Percentiles rank a stretch among this genome's conserved stretches.
phyloP scores from a whole-genome alignment of 495 filamentous ascomycete genomes.

The Podospora australis region DNA sequence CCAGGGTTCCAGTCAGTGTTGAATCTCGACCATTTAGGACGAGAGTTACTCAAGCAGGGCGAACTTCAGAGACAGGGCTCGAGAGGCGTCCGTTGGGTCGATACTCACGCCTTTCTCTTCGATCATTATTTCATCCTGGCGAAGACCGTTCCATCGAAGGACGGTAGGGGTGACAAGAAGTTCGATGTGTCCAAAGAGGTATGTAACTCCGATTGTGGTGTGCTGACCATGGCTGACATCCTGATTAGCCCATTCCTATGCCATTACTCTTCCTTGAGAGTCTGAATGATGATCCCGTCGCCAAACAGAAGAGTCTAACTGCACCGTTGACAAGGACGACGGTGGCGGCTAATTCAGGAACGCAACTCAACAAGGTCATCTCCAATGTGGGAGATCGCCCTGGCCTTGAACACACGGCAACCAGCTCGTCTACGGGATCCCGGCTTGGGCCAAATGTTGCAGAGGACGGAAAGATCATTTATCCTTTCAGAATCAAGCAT shows the following conservation, averaged over 20 bases:
- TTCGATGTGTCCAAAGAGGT: conserved; percentile 93
- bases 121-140: conserved; percentile 95
- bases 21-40: conserved; percentile 84
- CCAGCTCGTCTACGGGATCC: conserved; percentile 41
- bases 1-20: conserved; percentile 86
- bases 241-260: conserved; percentile 81
- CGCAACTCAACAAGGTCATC: conserved; percentile 45
- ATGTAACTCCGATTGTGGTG: conserved; percentile 25
- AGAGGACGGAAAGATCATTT: conserved; percentile 72
- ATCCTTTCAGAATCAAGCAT: conserved; percentile 94
- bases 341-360: conserved; percentile 41
- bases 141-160: conserved; percentile 65
- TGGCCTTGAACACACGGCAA: conserved; percentile 58
- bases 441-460: conserved; percentile 40
- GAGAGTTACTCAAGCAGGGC: conserved; percentile 81
- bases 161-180: conserved; percentile 68
- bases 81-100: conserved; percentile 82
- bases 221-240: conserved; percentile 9
- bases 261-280: conserved; percentile 88
- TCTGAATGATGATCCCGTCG: conserved; percentile 81
- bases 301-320: conserved; percentile 80
- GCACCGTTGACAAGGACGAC: conserved; percentile 50
- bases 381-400: conserved; percentile 46
- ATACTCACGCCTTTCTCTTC: conserved; percentile 88
- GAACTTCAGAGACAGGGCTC: conserved; percentile 84